Evolutionary conservation across 2,329 filamentous ascomycete genomes (phyloP), one percentile per base, ranked within the genome.

Genomic region (Cordyceps javanica): DNA sequence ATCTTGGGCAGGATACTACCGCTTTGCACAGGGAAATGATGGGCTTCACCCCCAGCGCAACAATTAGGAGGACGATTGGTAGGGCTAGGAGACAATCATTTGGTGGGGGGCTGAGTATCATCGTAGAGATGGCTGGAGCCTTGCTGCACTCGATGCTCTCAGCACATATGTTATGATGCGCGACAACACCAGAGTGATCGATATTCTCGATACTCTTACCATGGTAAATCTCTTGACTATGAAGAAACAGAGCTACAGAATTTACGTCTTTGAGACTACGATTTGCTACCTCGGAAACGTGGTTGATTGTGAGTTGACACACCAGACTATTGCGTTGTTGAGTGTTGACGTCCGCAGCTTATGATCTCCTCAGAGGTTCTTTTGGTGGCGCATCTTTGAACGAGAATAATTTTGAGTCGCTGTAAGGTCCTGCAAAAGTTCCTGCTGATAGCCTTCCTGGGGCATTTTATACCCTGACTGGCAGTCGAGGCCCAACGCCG

Each of bases 201-300:
- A 85, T 54, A 91, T 95, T 61, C 70, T 96, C 23, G 76, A 87
- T 5, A 86, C 86, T 67, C 81, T 96, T 46, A 79, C 83, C 0
- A 81, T 73, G 0, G 87, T 95, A 65, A 77, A 95, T 70, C 96
- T 90, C 67, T 79, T 79, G 41, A 74, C 77, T 9, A 89, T 87
- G 1, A 60, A 61, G 3, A 58, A 60, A 42, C 52, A 55, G 3
- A 66, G 76, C 3, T 70, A 76, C 1, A 71, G 77, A 13, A 83
- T 96, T 49, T 92, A 88, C 38, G 72, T 96, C 5, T 96, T 96
- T 66, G 91, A 96, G 72, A 95, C 90, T 0, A 96, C 90, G 0
- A 96, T 96, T 67, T 86, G 91, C 25, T 96, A 96, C 66, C 74
- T 96, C 1, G 91, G 83, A 9, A 91, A 91, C 16, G 77, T 96